Percentiles rank a stretch among this genome's conserved stretches.
Evolutionary conservation across 768 basidiomycete species (phyloP).

Genomic region (Lactarius trivialis): DNA sequence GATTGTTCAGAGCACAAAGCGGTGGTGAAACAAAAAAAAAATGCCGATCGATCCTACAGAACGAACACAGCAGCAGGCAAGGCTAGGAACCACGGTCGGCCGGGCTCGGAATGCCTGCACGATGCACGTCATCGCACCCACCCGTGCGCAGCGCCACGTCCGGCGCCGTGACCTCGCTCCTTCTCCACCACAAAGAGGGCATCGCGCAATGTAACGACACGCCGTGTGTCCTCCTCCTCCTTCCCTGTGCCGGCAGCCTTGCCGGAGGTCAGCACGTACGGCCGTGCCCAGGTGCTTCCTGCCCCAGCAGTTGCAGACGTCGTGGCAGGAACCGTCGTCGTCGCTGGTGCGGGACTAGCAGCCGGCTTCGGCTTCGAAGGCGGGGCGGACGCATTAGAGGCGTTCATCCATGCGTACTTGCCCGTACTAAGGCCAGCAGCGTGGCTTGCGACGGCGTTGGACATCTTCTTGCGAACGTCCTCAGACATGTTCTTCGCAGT

Average conservation of each 20-base stretch:
- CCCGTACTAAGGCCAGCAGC: constrained; percentile 73
- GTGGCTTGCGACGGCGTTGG: constrained; percentile 82
- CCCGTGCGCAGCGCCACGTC: constrained; percentile 65
- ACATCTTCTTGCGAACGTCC: constrained; percentile 88
- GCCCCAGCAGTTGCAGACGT: constrained; percentile 24
- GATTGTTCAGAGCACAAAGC: not conserved
- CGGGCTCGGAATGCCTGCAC: not conserved
- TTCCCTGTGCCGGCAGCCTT: constrained; percentile 35
- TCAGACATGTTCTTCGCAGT: constrained; percentile 87
- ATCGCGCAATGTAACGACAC: constrained; percentile 64
- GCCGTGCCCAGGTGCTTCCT: constrained; percentile 49
- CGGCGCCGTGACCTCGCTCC: constrained; percentile 78
- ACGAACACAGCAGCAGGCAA: constrained; percentile 6
- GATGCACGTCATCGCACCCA: constrained; percentile 33
- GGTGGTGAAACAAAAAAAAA: not conserved
- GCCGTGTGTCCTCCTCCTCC: constrained; percentile 47
- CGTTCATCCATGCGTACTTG: constrained; percentile 86
- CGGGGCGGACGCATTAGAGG: constrained; percentile 43
- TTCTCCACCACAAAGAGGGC: constrained; percentile 82
- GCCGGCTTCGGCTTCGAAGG: constrained; percentile 30
- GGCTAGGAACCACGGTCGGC: not conserved
- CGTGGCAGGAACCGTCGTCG: constrained; percentile 27
- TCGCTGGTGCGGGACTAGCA: constrained; percentile 26
- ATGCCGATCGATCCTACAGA: constrained; percentile 1
- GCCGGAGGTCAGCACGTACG: constrained; percentile 50